These are phyloP conservation scores for Pachysandra terminalis DNA, from an alignment of 164 flowering plant genomes.

Conservation along the genomic window DNA sequence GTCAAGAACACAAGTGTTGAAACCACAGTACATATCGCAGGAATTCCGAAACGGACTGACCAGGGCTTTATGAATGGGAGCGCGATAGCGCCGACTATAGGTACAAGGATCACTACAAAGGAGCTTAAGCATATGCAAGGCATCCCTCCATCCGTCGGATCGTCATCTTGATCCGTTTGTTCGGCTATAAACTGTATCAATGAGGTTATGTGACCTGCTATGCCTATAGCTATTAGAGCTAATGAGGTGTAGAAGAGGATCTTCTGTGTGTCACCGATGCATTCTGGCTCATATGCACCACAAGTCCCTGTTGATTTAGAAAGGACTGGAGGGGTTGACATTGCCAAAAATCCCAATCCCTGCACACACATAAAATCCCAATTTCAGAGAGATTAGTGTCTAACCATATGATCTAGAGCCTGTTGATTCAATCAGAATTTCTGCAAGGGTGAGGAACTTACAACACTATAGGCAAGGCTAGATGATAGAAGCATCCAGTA, in stretches of 20 bases:
- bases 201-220: conserved; percentile 28
- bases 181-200: conserved; percentile 9
- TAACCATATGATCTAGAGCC: no score
- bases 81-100: conserved; percentile 21
- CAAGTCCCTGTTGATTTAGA: conserved; percentile 19
- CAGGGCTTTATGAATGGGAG: conserved; percentile 34
- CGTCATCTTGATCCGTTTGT: conserved; percentile 4
- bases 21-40: conserved; percentile 28
- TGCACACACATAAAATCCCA: conserved; percentile 6
- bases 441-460: conserved; percentile 17
- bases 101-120: conserved; percentile 12
- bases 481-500: conserved; percentile 29
- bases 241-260: conserved; percentile 27
- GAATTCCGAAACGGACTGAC: conserved; percentile 35
- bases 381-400: not conserved
- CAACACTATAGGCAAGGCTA: conserved; percentile 24
- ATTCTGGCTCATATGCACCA: conserved; percentile 24
- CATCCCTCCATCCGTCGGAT: not conserved
- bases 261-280: conserved; percentile 30
- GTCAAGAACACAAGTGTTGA: conserved; percentile 30
- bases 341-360: conserved; percentile 34
- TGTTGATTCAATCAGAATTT: no score
- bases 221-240: conserved; percentile 29
- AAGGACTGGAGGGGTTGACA: conserved; percentile 40
- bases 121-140: not conserved